Base-by-base conservation (phyloP, 2,329 filamentous ascomycete genomes). In the Cordyceps tenuipes region DNA sequence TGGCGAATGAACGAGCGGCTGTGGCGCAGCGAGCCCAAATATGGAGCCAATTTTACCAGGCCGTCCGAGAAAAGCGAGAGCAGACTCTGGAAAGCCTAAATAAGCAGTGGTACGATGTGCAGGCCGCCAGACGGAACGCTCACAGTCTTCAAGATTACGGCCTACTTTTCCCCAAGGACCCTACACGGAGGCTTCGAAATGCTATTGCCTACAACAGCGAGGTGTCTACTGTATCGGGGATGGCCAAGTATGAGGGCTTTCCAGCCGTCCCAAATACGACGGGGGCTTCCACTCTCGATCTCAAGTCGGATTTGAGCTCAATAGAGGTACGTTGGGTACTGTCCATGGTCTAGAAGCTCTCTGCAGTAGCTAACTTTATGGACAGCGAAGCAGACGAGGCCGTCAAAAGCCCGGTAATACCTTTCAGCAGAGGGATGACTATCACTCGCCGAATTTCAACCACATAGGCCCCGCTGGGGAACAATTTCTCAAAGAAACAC, bases 221-320 rank as follows among this genome's bases (percentile, higher is more conserved):
- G 71, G 92, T 99, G 5, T 96, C 92, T 0, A 85, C 97, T 31
- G 77, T 99, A 61, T 87, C 92, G 6, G 93, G 93, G 43, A 81
- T 97, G 56, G 92, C 93, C 41, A 97, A 97, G 75, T 92, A 97
- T 71, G 87, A 96, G 68, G 94, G 94, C 26, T 99, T 99, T 74
- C 94, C 94, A 41, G 92, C 93, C 36, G 94, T 92, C n/a, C 94
- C 94, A 21, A 82, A 89, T 39, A 87, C 99, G 74, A 80, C 80
- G 61, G 82, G 89, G 47, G 89, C 90, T 29, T 86, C 87, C 43
- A 73, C 82, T 23, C 78, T 82, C 12, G 91, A 97, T 68, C 75
- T 94, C 51, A 90, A 96, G 59, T 88, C 93, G 54, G 94, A 99
- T 74, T 78, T 97, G 64, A 86, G 89, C 71, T 88, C 88, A 66